Base-by-base conservation (phyloP, 306 rosid genomes). In the Prunus mume region DNA sequence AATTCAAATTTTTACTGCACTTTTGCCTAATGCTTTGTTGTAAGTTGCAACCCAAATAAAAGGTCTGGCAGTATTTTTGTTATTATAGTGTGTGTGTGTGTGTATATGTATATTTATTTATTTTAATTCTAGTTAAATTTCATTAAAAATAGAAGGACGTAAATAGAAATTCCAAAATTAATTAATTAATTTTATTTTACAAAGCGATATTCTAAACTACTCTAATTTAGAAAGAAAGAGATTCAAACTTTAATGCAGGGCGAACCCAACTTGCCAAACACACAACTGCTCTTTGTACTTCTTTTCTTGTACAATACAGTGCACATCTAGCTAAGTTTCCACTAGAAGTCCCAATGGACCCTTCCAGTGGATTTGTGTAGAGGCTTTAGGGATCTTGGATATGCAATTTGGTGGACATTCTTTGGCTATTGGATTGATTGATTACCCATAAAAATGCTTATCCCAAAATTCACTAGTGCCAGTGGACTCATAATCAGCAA, bases 401-500 rank as follows among this genome's bases (percentile, higher is more conserved):
- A 5, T 49, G 46, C 41, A 11, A 28, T 32, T 71, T 18, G 30
- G 50, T 4, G 64, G 75, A 30, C 30, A 14, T 30, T 5, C 15
- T 52, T 19, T 22, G 32, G 45, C n/a, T 19, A 58, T n/a, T 19
- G 49, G 45, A 47, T 34, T 38, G 43, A 38, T 38, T 38, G 43
- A 38, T 32, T 32, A 13, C 75, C 62, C 13, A 70, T 47, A 47
- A 13, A 68, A 15, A 50, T 72, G 68, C 27, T 65, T 19, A 41
- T 72, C 68, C 30, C 11, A 47, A 3, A 25, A 10, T 24, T 22
- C 18, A 41, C 11, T 0, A 28, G 7, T 58, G 1, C 11, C 12
- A 64, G 25, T 76, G 79, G 66, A 14, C 45, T 65, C 66, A 22
- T 2, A 38, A 30, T 75, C 55, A 64, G 11, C 50, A 22, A 69